Evolutionary conservation across 768 basidiomycete genomes (phyloP).

Genomic region (Pleurotus tuber-regium): DNA sequence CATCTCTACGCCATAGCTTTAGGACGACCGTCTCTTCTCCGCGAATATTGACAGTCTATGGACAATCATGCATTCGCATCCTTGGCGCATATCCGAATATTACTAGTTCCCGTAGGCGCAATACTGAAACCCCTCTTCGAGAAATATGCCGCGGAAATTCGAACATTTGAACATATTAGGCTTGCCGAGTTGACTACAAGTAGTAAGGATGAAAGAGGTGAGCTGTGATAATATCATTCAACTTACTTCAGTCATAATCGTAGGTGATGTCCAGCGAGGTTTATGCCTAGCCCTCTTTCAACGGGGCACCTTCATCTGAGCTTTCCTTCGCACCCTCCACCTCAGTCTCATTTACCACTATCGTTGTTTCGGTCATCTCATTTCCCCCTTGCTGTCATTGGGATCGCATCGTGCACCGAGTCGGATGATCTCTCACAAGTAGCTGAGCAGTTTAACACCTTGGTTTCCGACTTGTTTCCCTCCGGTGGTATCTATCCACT

Average conservation of each 20-base stretch:
- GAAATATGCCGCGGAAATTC: conserved; percentile 70
- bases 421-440: conserved; percentile 48
- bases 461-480: conserved; percentile 66
- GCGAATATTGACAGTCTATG: conserved; percentile 39
- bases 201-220: conserved; percentile 74
- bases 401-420: conserved; percentile 66
- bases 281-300: conserved; percentile 75
- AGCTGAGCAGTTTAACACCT: conserved; percentile 63
- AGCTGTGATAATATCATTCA: conserved; percentile 17
- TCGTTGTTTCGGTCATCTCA: conserved; percentile 76
- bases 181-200: conserved; percentile 84
- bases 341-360: conserved; percentile 63
- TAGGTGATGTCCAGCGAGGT: conserved; percentile 52
- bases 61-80: conserved; percentile 74
- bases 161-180: conserved; percentile 67
- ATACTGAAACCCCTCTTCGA: conserved; percentile 72
- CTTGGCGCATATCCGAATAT: conserved; percentile 80
- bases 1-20: conserved; percentile 1
- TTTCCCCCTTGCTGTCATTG: conserved; percentile 87
- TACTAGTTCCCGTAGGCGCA: conserved; percentile 82
- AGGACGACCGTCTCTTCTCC: too few relatives aligned
- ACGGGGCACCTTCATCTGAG: conserved; percentile 80
- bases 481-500: conserved; percentile 69
- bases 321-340: conserved; percentile 73
- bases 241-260: conserved; percentile 13